A percentile compares a stretch with the other conserved stretches of the same genome.
These are phyloP conservation scores for Thermochaetoides thermophila DNA, from an alignment of 495 filamentous ascomycete genomes.

Conservation along the genomic window DNA sequence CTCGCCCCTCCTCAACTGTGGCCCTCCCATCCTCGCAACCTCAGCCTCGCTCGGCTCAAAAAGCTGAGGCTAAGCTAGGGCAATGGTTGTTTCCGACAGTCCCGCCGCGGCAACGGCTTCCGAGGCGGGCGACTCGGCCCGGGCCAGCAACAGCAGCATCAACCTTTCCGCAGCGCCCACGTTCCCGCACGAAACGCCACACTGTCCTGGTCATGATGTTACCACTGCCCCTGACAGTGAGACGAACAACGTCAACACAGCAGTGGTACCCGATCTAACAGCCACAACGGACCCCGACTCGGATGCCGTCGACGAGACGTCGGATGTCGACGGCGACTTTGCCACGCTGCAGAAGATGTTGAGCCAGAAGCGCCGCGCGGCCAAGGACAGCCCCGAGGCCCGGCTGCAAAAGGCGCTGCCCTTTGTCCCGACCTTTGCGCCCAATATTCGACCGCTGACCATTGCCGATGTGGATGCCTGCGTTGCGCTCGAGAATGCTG, in stretches of 20 bases:
- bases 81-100: no score
- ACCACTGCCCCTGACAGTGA: background rate
- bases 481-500: slow-evolving; percentile 55
- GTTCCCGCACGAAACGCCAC: no score
- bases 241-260: background rate
- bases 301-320: slow-evolving; percentile 19
- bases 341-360: slow-evolving; percentile 15
- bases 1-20: no score
- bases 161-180: no score
- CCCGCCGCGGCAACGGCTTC: no score
- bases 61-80: no score
- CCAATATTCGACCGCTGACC: slow-evolving; percentile 57
- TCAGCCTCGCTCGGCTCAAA: no score
- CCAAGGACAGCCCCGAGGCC: slow-evolving; percentile 14
- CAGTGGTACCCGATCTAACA: background rate
- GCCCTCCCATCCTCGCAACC: no score
- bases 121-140: no score
- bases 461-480: slow-evolving; percentile 63
- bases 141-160: no score
- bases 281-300: slow-evolving; percentile 6
- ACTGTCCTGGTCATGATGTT: no score
- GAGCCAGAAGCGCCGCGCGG: slow-evolving; percentile 16
- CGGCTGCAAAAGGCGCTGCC: slow-evolving; percentile 16
- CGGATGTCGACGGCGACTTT: slow-evolving; percentile 22
- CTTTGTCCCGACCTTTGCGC: slow-evolving; percentile 23